Percentiles rank a stretch among this genome's conserved stretches.
Evolutionary conservation across 2,329 filamentous ascomycete species (phyloP).

Genomic region (Metarhizium brunneum): DNA sequence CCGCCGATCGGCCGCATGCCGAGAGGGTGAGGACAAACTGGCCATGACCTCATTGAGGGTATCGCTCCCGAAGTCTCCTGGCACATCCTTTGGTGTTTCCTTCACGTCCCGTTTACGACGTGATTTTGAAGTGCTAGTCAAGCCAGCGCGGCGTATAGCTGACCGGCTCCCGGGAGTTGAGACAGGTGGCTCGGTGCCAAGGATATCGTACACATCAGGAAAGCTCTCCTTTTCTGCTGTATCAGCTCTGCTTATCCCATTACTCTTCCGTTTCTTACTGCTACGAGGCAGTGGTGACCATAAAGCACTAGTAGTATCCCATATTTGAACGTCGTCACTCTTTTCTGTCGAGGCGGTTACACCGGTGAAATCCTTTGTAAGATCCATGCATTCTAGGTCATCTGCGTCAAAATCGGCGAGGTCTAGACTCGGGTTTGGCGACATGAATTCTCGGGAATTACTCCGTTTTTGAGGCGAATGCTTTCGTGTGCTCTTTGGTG

Average conservation of each 20-base stretch:
- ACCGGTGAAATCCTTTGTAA: slow-evolving; percentile 26
- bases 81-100: slow-evolving; percentile 3
- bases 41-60: slow-evolving; percentile 10
- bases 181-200: slow-evolving; percentile 29
- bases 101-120: slow-evolving; percentile 11
- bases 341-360: slow-evolving; percentile 27
- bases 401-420: slow-evolving; percentile 25
- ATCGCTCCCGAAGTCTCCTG: background rate
- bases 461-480: slow-evolving; percentile 18
- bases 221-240: slow-evolving; percentile 35
- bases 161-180: slow-evolving; percentile 23
- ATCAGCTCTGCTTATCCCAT: slow-evolving; percentile 31
- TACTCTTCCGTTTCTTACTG: slow-evolving; percentile 44
- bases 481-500: slow-evolving; percentile 13
- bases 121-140: slow-evolving; percentile 9
- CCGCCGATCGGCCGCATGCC: slow-evolving; percentile 9
- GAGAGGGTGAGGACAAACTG: slow-evolving; percentile 18
- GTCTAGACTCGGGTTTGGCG: slow-evolving; percentile 18
- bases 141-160: slow-evolving; percentile 12
- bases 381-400: slow-evolving; percentile 29
- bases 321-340: slow-evolving; percentile 28
- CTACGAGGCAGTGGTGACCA: slow-evolving; percentile 28
- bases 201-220: slow-evolving; percentile 43
- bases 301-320: slow-evolving; percentile 32
- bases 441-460: slow-evolving; percentile 7